These are phyloP conservation scores for Plasmodium berghei DNA, from an alignment of 169 alveolate genomes.

Conservation along the genomic window DNA sequence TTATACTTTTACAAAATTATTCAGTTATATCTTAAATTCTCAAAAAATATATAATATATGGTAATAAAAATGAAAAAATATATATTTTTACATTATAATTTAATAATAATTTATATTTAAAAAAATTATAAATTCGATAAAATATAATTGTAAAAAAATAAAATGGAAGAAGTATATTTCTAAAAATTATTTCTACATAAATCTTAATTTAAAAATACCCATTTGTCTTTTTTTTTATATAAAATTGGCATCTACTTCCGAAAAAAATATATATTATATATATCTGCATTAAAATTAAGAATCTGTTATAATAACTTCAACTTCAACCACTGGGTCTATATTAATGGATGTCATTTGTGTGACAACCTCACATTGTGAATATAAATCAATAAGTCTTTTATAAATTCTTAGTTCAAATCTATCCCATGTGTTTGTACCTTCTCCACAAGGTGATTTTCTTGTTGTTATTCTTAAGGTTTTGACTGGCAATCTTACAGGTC, in stretches of 20 bases:
- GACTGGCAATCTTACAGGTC: slow-evolving; percentile 98
- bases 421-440: slow-evolving; percentile 99
- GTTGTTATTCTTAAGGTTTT: slow-evolving; percentile 95
- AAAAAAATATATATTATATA: too few species aligned
- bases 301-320: slow-evolving; percentile 94
- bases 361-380: slow-evolving; percentile 97
- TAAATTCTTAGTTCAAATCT: slow-evolving; percentile 97
- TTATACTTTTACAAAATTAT: too few species aligned
- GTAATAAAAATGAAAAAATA: too few species aligned
- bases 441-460: slow-evolving; percentile 98
- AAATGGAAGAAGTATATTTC: too few species aligned
- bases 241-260: too few species aligned
- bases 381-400: slow-evolving; percentile 97
- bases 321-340: slow-evolving; percentile 98
- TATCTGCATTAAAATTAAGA: slow-evolving; percentile 13
- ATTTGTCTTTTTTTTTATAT: too few species aligned
- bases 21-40: too few species aligned
- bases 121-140: too few species aligned
- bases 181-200: neutral
- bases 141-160: too few species aligned
- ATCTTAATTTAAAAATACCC: neutral
- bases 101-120: too few species aligned
- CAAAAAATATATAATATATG: too few species aligned
- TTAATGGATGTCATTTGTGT: slow-evolving; percentile 96
- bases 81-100: too few species aligned